A percentile compares a stretch with the other conserved stretches of the same genome.
Evolutionary conservation across 2,329 filamentous ascomycete species (phyloP).

Genomic region (Aurifilum marmelostoma): DNA sequence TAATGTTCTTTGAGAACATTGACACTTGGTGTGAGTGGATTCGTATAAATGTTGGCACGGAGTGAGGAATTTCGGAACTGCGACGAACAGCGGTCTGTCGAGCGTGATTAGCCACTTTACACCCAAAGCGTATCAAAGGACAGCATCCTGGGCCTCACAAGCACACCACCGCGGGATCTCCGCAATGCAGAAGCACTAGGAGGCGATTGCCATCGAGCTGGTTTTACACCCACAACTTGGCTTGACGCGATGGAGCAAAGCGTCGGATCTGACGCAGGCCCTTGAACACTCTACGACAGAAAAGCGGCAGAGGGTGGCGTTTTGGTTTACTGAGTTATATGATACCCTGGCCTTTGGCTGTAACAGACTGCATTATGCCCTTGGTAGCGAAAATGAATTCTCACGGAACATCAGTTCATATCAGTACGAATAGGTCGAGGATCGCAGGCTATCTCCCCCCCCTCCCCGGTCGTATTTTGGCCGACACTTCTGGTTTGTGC

Average conservation of each 20-base stretch:
- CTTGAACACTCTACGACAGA: background rate
- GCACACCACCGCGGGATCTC: background rate
- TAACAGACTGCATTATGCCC: background rate
- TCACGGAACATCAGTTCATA: background rate
- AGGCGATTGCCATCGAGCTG: background rate
- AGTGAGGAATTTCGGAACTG: background rate
- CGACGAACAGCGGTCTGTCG: background rate
- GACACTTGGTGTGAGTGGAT: conserved; percentile 60
- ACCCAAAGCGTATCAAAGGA: background rate
- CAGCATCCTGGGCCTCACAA: background rate
- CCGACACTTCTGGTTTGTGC: too few species aligned
- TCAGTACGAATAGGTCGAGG: background rate
- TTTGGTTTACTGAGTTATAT: background rate
- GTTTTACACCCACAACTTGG: background rate
- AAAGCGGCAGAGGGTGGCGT: conserved; percentile 4
- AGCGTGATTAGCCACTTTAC: too few species aligned
- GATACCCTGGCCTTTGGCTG: conserved; percentile 15
- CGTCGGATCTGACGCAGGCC: background rate
- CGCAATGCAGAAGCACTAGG: background rate
- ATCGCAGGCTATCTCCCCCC: background rate
- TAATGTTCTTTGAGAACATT: conserved; percentile 57
- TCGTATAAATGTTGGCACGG: conserved; percentile 39
- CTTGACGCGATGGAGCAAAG: background rate
- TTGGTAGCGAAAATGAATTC: background rate
- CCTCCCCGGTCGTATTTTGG: too few species aligned